A percentile compares a stretch with the other conserved stretches of the same genome.
Conservation (phyloP, 345 rosid species). For the Eucalyptus tenuipes region DNA sequence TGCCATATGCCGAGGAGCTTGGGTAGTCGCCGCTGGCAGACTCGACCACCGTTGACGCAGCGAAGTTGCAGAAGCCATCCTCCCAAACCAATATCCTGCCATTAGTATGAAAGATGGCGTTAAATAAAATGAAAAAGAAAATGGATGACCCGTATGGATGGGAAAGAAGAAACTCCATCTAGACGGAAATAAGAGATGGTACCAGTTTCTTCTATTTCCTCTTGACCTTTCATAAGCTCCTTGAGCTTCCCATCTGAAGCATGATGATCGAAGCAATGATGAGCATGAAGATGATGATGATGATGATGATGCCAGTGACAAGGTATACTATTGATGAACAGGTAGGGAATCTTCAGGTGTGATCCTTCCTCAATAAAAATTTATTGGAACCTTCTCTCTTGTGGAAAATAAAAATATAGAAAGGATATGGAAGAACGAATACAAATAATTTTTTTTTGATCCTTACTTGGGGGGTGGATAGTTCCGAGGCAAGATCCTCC, state of each 20-base stretch:
- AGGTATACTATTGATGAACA: not conserved
- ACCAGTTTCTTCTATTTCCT: constrained; percentile 98
- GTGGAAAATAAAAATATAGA: not conserved
- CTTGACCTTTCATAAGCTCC: constrained; percentile 94
- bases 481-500: constrained; percentile 98
- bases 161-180: not conserved
- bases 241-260: constrained; percentile 85
- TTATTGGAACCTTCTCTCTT: not conserved
- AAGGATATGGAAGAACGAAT: not conserved
- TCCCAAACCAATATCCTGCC: constrained; percentile 97
- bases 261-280: not conserved
- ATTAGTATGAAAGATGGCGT: not conserved
- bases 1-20: constrained; percentile 32
- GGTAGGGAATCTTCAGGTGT: not conserved
- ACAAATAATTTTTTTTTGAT: not conserved
- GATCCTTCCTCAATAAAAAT: not conserved
- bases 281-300: not conserved
- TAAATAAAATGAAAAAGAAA: not conserved
- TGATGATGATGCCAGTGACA: not conserved
- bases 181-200: not conserved
- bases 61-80: constrained; percentile 98
- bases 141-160: not conserved
- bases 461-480: constrained; percentile 98
- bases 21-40: not conserved
- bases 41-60: constrained; percentile 54